Evolutionary conservation across 306 rosid genomes (phyloP).

Genomic region (Lagenaria siceraria): DNA sequence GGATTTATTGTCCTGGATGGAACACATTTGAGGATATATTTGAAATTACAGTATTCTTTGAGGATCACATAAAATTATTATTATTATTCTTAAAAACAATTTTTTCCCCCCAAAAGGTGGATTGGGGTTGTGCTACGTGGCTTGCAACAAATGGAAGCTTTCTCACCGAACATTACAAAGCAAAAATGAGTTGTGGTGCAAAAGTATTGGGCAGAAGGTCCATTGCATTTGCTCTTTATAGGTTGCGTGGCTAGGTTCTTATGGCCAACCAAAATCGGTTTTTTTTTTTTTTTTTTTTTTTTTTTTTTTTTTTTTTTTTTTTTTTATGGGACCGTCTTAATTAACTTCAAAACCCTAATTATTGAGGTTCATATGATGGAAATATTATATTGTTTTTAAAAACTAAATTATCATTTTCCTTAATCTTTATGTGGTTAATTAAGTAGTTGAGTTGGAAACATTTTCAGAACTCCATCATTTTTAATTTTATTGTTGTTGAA

Average conservation of each 20-base stretch:
- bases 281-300: no score
- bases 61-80: no score
- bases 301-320: no score
- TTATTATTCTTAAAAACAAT: no score
- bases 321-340: not conserved
- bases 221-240: not conserved
- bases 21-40: no score
- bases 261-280: not conserved
- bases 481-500: no score
- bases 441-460: not conserved
- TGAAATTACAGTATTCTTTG: no score
- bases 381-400: not conserved
- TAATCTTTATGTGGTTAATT: not conserved
- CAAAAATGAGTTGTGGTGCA: not conserved
- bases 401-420: not conserved
- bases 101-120: not conserved
- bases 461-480: not conserved
- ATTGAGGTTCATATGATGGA: not conserved
- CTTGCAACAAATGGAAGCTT: not conserved
- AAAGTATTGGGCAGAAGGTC: not conserved
- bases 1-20: no score
- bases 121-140: not conserved
- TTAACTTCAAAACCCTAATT: not conserved
- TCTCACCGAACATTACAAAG: not conserved
- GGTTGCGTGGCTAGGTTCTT: not conserved